Conservation (phyloP, 305 asterid species). For the Solanum hybrid region DNA sequence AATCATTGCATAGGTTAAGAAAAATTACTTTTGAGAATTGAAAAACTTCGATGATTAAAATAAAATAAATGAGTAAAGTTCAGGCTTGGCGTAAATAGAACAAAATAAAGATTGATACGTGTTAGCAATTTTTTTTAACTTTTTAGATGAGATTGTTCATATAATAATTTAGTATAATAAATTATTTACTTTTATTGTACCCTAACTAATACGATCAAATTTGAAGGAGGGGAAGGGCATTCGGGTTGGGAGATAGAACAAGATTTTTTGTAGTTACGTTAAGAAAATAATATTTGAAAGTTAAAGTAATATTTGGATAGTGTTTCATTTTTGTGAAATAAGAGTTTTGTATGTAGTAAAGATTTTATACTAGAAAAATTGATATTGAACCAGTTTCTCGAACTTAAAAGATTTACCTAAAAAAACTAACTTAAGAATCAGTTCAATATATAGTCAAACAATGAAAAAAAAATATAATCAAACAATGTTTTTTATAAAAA, state of each 20-base stretch:
- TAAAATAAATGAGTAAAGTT: neutral
- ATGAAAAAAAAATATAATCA: no score
- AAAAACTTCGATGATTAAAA: neutral
- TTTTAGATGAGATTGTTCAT: neutral
- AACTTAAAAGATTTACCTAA: neutral
- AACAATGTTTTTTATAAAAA: neutral
- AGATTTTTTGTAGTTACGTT: neutral
- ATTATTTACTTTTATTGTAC: neutral
- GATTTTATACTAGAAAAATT: neutral
- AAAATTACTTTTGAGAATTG: neutral
- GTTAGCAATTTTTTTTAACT: neutral
- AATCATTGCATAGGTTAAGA: neutral
- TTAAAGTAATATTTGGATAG: neutral
- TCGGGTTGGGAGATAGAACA: neutral
- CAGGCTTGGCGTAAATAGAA: neutral
- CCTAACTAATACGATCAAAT: neutral
- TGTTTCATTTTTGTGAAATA: neutral
- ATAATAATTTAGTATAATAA: neutral
- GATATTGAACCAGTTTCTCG: neutral
- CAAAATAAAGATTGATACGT: neutral
- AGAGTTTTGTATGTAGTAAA: neutral
- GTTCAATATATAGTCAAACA: neutral
- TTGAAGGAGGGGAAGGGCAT: neutral
- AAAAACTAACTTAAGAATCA: neutral
- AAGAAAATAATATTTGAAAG: neutral